Conservation (phyloP, 2,329 filamentous ascomycete species). For the Aspergillus texensis region DNA sequence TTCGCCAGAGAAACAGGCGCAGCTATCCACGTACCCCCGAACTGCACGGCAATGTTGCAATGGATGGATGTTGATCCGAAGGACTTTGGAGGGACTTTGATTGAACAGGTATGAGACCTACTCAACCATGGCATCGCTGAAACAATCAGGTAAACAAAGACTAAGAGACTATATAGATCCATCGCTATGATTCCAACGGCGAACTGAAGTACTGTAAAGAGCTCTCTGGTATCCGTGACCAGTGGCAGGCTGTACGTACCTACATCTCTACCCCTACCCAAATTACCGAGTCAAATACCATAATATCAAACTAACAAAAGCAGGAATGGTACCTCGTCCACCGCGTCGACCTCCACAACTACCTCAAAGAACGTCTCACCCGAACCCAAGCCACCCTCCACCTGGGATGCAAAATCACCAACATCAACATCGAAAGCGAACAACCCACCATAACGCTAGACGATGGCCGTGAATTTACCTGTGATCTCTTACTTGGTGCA, state of each 20-base stretch:
- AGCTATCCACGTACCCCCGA: slow-evolving; percentile 30
- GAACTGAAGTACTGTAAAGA: slow-evolving; percentile 21
- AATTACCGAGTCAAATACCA: not conserved
- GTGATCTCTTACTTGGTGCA: slow-evolving; percentile 29
- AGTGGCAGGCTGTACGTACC: slow-evolving; percentile 27
- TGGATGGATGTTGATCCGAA: slow-evolving; percentile 28
- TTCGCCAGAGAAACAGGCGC: slow-evolving; percentile 30
- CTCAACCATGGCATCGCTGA: too few relatives aligned
- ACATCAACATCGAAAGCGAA: slow-evolving; percentile 16
- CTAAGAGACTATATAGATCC: slow-evolving; percentile 18
- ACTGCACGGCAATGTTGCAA: slow-evolving; percentile 29
- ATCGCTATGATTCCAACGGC: slow-evolving; percentile 21
- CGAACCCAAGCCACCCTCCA: slow-evolving; percentile 24
- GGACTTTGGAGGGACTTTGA: slow-evolving; percentile 27
- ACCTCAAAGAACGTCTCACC: slow-evolving; percentile 36
- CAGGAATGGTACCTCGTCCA: slow-evolving; percentile 40
- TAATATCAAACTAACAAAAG: too few relatives aligned
- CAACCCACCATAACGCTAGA: slow-evolving; percentile 23
- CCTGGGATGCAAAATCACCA: slow-evolving; percentile 25
- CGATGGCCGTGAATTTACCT: slow-evolving; percentile 23
- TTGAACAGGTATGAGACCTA: slow-evolving; percentile 20
- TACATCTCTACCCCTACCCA: not conserved
- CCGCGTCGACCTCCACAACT: slow-evolving; percentile 47
- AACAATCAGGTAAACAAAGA: not conserved
- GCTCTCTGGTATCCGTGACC: slow-evolving; percentile 18